Evolutionary conservation across 2,329 filamentous ascomycete genomes (phyloP).

Genomic region (Alternaria arbusti): DNA sequence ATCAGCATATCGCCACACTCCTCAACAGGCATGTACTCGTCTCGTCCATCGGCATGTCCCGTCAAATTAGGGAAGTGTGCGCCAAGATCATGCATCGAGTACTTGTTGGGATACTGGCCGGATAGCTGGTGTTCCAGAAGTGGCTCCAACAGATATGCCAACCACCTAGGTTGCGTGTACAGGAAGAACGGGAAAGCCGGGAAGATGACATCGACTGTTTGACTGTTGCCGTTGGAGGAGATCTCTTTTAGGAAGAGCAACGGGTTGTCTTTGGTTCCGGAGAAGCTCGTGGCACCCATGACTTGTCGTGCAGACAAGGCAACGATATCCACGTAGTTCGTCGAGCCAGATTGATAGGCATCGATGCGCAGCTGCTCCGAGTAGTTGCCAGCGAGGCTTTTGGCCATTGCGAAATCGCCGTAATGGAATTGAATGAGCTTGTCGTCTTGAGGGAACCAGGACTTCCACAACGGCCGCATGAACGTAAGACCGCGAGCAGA

Average conservation of each 20-base stretch:
- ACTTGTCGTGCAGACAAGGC: conserved; percentile 80
- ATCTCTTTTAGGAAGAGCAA: conserved; percentile 86
- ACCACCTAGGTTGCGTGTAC: conserved; percentile 82
- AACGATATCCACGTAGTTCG: conserved; percentile 78
- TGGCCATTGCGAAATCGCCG: conserved; percentile 71
- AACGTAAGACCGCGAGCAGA: conserved; percentile 75
- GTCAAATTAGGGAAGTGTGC: conserved; percentile 78
- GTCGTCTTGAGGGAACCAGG: conserved; percentile 69
- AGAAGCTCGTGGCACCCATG: conserved; percentile 77
- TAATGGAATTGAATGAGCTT: conserved; percentile 79
- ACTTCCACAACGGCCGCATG: conserved; percentile 82
- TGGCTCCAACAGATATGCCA: conserved; percentile 79
- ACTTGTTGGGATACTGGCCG: conserved; percentile 83
- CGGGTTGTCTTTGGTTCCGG: conserved; percentile 72
- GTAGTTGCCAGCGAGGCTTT: conserved; percentile 72
- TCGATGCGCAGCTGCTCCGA: conserved; percentile 73
- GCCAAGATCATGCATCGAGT: conserved; percentile 79
- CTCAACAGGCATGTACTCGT: conserved; percentile 79
- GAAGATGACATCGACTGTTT: conserved; percentile 88
- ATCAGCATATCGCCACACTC: conserved; percentile 85
- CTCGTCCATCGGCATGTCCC: conserved; percentile 71
- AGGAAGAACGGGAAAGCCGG: conserved; percentile 85
- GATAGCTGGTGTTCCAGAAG: conserved; percentile 81
- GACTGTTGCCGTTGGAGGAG: conserved; percentile 82
- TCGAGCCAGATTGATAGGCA: conserved; percentile 74